A percentile compares a stretch with the other conserved stretches of the same genome.
Conservation (phyloP, 2,329 filamentous ascomycete species). For the Fusarium euwallaceae region DNA sequence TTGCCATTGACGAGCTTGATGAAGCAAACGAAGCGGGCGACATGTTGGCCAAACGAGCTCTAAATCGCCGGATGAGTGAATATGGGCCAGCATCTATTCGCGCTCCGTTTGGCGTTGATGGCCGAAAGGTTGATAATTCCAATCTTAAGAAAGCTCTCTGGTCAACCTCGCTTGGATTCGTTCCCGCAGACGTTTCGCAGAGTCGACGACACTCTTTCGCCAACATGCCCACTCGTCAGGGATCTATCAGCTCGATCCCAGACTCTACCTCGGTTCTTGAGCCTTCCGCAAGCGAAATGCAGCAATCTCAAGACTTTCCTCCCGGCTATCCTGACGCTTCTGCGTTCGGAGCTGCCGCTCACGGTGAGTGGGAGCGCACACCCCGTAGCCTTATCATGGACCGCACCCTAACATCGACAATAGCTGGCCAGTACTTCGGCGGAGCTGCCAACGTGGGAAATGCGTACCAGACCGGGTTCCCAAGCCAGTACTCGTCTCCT, state of each 20-base stretch:
- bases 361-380: constrained; percentile 53
- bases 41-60: constrained; percentile 61
- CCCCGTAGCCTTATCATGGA: background rate
- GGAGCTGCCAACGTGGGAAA: constrained; percentile 42
- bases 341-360: constrained; percentile 54
- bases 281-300: constrained; percentile 57
- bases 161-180: constrained; percentile 79
- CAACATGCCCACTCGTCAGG: constrained; percentile 74
- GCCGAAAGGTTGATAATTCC: constrained; percentile 70
- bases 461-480: constrained; percentile 47
- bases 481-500: constrained; percentile 60
- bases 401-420: constrained; percentile 6
- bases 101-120: constrained; percentile 67
- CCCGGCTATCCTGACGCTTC: constrained; percentile 56
- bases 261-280: constrained; percentile 65
- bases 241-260: constrained; percentile 71
- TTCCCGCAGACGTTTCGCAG: constrained; percentile 74
- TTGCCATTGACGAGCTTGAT: constrained; percentile 79
- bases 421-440: constrained; percentile 45
- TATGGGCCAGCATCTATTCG: constrained; percentile 62
- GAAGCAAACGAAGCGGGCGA: constrained; percentile 67
- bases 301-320: constrained; percentile 59
- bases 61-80: constrained; percentile 70
- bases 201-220: constrained; percentile 86
- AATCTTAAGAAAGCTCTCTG: constrained; percentile 75